Conservation (phyloP, 306 rosid genomes). For the Gastrolobium villosum region DNA sequence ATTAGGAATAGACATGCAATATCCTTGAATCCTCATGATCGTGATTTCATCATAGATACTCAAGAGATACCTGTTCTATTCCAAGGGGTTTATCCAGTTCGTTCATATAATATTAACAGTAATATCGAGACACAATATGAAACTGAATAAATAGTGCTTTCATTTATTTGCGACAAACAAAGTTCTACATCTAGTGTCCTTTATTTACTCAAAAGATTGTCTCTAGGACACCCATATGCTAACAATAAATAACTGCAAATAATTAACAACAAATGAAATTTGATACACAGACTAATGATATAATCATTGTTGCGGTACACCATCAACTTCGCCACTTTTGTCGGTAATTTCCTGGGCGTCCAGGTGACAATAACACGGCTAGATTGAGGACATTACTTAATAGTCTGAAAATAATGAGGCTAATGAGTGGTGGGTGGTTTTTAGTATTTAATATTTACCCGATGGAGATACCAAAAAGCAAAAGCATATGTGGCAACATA, state of each 20-base stretch:
- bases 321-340: conserved; percentile 37
- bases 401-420: conserved; percentile 14
- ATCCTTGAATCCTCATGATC: no score
- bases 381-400: neutral
- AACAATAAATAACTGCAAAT: neutral
- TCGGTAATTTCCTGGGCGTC: conserved; percentile 45
- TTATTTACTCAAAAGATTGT: no score
- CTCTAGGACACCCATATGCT: no score
- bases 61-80: no score
- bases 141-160: no score
- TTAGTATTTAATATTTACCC: conserved; percentile 59
- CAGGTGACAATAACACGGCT: conserved; percentile 42
- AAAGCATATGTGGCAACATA: conserved; percentile 96
- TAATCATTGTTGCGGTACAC: conserved; percentile 39
- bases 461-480: conserved; percentile 82
- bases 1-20: no score
- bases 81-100: no score
- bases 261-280: conserved; percentile 22
- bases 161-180: no score
- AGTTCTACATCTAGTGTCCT: no score
- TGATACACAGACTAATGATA: conserved; percentile 3
- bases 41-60: no score
- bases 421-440: neutral
- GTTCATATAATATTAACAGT: no score
- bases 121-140: no score